These are phyloP conservation scores for Starmerella etchellsii DNA, from an alignment of 805 yeast species.

Conservation along the genomic window DNA sequence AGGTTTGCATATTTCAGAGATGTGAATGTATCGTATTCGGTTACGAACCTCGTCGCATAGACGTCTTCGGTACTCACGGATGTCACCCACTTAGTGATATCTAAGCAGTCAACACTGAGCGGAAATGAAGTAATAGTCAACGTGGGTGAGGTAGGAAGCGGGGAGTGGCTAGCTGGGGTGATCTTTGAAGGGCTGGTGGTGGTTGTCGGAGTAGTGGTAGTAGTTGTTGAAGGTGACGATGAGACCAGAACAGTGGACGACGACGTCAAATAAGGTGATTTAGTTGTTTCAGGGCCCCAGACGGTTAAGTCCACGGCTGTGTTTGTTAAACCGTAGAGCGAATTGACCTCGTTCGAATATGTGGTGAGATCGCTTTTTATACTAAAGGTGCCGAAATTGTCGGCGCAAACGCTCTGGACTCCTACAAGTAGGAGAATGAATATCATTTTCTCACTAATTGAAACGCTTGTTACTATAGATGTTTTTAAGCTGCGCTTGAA, in stretches of 20 bases:
- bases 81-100: neutral
- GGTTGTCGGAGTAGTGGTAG: neutral
- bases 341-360: constrained; percentile 11
- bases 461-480: too few relatives aligned
- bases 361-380: constrained; percentile 9
- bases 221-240: neutral
- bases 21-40: neutral
- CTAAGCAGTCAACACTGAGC: neutral
- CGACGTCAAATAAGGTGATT: neutral
- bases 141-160: neutral
- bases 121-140: neutral
- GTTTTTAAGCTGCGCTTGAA: too few relatives aligned
- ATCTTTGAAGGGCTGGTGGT: neutral
- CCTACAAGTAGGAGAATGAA: too few relatives aligned
- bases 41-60: neutral
- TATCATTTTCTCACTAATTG: too few relatives aligned
- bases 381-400: constrained; percentile 9
- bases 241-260: neutral
- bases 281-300: neutral
- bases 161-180: neutral
- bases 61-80: neutral
- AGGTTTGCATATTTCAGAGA: neutral
- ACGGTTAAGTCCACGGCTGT: neutral
- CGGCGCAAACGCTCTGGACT: too few relatives aligned
- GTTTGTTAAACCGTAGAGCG: constrained; percentile 1